A percentile compares a stretch with the other conserved stretches of the same genome.
Evolutionary conservation across 108 stramenopile species (phyloP).

Genomic region (Parietichytrium sp.): DNA sequence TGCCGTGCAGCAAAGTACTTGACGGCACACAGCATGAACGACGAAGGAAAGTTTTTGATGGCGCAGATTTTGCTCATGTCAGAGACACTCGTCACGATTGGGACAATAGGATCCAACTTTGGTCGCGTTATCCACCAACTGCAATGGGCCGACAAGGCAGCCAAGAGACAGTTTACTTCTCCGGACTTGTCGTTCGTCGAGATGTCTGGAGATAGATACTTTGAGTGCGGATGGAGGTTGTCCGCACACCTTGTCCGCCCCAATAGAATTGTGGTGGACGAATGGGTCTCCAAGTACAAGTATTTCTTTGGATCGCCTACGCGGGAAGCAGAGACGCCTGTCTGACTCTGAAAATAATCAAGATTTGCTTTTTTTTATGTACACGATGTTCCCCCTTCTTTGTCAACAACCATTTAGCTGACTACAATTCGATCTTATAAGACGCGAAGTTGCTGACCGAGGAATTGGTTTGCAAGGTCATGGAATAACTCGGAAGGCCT

Average conservation of each 20-base stretch:
- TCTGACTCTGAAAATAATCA: background rate
- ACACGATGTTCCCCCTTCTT: background rate
- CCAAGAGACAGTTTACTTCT: background rate
- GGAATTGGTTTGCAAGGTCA: background rate
- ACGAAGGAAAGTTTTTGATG: background rate
- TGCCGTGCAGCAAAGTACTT: background rate
- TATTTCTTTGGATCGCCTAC: constrained; percentile 5
- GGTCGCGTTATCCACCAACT: constrained; percentile 17
- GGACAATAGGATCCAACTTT: constrained; percentile 23
- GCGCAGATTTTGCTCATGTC: constrained; percentile 17
- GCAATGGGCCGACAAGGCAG: constrained; percentile 28
- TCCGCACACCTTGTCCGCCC: background rate
- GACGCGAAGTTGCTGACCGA: background rate
- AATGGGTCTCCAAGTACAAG: constrained; percentile 16
- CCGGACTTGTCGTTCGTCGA: constrained; percentile 1
- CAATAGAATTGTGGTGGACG: background rate
- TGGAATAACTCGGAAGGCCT: too few species aligned
- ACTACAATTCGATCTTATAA: background rate
- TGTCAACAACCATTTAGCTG: background rate
- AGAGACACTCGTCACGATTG: constrained; percentile 15
- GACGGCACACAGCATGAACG: background rate
- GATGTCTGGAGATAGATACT: background rate
- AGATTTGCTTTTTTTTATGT: too few species aligned
- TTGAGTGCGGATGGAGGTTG: constrained; percentile 16
- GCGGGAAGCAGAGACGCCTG: background rate